Evolutionary conservation across 2,329 filamentous ascomycete species (phyloP), one percentile per base, ranked within the genome.

Genomic region (Ceratocystis albifundus): DNA sequence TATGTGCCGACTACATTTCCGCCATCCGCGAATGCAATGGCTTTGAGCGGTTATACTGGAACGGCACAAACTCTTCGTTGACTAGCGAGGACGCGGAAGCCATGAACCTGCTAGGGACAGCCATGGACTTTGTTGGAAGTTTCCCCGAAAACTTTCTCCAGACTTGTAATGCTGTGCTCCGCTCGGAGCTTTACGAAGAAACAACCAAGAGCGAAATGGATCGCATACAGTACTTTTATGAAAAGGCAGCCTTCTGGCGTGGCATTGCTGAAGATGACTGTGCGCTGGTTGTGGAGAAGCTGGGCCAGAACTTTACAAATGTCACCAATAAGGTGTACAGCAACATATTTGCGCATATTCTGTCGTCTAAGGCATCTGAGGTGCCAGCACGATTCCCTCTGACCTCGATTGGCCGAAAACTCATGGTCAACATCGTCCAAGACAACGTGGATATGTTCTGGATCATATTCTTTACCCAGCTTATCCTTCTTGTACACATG

Each of bases 401-500:
- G 57, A 90, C 89, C 0, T 82, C 86, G 55, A 91, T 93, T 72
- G 93, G 93, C 20, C 83, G 85, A 50, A 89, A 85, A 70, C 77
- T 91, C 1, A 79, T 91, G 15, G 83, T 96, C 10, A 86, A 86
- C 69, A 87, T 90, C 5, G 85, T 89, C 0, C 88, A 93, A 72
- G 91, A 97, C 72, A 87, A 84, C 12, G 82, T 94, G 5, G 81
- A 88, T 63, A 76, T 89, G 41, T 87, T 88, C 68, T 86, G 86
- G 76, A 84, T 84, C 68, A 79, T 94, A 7, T 84, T 95, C 63
- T 85, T 95, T 69, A 90, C 93, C 72, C 83, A 97, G 67, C 78
- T 97, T 1, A 81, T 94, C 2, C 80, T 99, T 5, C 80, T 96
- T 17, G 82, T 94, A 8, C 91, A 96, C 74, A 88, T 97, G 80